Evolutionary conservation across 495 filamentous ascomycete genomes (phyloP), one percentile per base, ranked within the genome.

Genomic region (Lophiotrema nucula): DNA sequence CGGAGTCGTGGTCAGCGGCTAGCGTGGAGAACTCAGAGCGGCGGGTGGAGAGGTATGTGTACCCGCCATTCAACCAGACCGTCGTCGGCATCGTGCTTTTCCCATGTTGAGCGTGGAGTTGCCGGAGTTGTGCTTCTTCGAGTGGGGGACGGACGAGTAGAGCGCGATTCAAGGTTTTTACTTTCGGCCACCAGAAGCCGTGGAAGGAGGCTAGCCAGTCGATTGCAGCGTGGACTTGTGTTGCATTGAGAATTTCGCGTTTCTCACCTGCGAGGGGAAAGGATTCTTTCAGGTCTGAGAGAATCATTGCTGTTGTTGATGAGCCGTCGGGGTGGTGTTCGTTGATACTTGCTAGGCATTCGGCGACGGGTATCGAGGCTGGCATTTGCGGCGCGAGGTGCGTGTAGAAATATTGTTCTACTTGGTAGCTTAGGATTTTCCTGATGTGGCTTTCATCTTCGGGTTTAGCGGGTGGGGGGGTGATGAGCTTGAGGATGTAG

Each of bases 401-500:
- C 6, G 58, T 47, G 59, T 79, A 79, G 54, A 79, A 79, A 55
- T 70, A 72, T 45, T 76, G 74, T 44, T 79, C 76, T n/a, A 73
- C 74, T 28, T 67, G 65, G 56, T 79, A 78, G 62, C 73, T 76
- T 53, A 78, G 47, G n/a, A 77, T 65, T 45, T 79, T 79, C n/a
- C 76, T 69, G 18, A 72, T 49, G 46, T 77, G 72, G 31, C 74
- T 74, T 54, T 78, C 75, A 35, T 68, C 69, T 13, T 65, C 61
- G 2, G 58, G 39, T 23, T 41, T 43, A 0, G 66, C 28, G 16
- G 43, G 48, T 12, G 47, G 61, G 15, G 70, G 70, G 5, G 72
- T 62, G 47, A 76, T 71, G 15, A 73, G 60, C 47, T 79, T 79
- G 22, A 78, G 67, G 50, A 78, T 69, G 1, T 72, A 61, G 37